Evolutionary conservation across 2,329 filamentous ascomycete species (phyloP).

Genomic region (Macrophomina phaseolina): DNA sequence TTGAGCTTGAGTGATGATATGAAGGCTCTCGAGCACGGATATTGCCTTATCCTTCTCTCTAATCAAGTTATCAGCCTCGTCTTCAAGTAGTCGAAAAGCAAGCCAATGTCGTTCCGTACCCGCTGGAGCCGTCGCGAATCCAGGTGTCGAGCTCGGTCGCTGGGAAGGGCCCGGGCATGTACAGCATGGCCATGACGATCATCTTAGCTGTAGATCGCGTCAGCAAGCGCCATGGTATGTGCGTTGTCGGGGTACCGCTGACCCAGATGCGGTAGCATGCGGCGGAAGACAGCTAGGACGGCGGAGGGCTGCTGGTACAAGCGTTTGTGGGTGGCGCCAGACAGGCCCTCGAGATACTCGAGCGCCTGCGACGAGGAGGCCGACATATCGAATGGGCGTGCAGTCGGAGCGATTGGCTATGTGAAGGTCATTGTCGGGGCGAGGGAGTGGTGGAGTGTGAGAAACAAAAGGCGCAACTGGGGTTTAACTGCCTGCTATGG

Average conservation of each 20-base stretch:
- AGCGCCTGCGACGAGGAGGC: conserved; percentile 67
- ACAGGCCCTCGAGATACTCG: conserved; percentile 92
- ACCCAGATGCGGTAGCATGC: conserved; percentile 94
- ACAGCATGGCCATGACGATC: conserved; percentile 94
- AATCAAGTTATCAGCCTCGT: conserved; percentile 12
- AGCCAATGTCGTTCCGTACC: conserved; percentile 45
- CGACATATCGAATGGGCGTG: conserved; percentile 56
- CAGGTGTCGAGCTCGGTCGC: conserved; percentile 83
- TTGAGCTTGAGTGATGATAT: conserved; percentile 72
- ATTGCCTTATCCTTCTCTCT: conserved; percentile 85
- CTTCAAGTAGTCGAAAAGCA: background rate
- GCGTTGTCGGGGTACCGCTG: conserved; percentile 38
- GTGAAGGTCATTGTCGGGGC: conserved; percentile 41
- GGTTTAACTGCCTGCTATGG: conserved; percentile 1
- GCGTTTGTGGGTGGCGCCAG: conserved; percentile 85
- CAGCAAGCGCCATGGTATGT: background rate
- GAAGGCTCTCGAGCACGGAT: conserved; percentile 79
- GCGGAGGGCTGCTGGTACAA: conserved; percentile 97
- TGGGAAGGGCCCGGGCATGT: conserved; percentile 80
- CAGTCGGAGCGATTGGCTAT: conserved; percentile 28
- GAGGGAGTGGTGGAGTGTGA: conserved; percentile 17
- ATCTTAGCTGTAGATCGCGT: conserved; percentile 71
- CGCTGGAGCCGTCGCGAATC: conserved; percentile 72
- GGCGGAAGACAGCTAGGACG: conserved; percentile 91
- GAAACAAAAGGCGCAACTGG: background rate